Evolutionary conservation across 1,139 yeast genomes (phyloP), one percentile per base, ranked within the genome.

Genomic region (Scheffersomyces lignicola): DNA sequence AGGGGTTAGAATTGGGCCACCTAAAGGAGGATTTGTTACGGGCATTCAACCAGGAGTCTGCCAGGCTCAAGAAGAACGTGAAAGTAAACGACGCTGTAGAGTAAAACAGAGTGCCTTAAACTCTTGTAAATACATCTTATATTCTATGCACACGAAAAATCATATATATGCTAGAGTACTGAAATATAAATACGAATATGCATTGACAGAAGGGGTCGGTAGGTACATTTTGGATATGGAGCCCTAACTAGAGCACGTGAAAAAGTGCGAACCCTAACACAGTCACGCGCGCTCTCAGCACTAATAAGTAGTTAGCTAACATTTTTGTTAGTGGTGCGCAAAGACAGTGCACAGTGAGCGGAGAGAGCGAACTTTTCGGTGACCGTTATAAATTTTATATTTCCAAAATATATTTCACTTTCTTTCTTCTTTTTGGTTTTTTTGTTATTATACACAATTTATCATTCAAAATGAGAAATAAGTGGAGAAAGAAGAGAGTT

Each of bases 401-500:
- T n/a, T n/a, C n/a, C n/a, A n/a, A n/a, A n/a, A n/a, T n/a, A 23
- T 14, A 22, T 18, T 30, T 30, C 18, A 29, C 20, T 30, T 27
- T 22, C 32, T 39, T 33, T 32, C 37, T 39, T 35, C 30, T 38
- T 40, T 32, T 34, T 41, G 32, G 32, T 40, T 18, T 35, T 38
- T 36, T 36, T 39, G 36, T 39, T 35, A 34, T 42, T 45, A 45
- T 41, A 51, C 56, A 52, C 56, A 53, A 49, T 52, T 54, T 56
- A 56, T 60, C 60, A 48, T 58, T 65, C 62, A 69, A 54, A 48
- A 84, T 84, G 95, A 83, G 95, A 82, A 78, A 81, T 76, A 84
- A 84, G 83, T 87, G 96, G 97, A 88, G 96, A 87, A 89, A 89
- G 85, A 89, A 89, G 95, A 88, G 97, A 88, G 95, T 84, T 76